Evolutionary conservation across 306 rosid genomes (phyloP), one percentile per base, ranked within the genome.

Genomic region (Malus sylvestris): DNA sequence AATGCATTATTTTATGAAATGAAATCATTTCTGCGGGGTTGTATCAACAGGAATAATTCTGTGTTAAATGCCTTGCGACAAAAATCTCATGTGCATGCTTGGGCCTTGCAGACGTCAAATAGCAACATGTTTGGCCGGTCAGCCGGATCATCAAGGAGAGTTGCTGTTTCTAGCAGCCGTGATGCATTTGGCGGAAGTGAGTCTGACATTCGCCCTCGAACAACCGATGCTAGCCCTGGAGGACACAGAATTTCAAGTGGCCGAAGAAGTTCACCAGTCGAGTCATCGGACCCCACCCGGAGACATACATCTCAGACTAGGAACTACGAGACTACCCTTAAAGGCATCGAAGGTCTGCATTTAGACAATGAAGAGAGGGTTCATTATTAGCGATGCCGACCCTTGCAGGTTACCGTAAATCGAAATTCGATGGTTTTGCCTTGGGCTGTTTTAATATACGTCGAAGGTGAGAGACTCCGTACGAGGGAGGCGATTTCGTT

Each of bases 101-200:
- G 75, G 40, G 9, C 53, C 57, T 35, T 82, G 89, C 93, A 94
- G 97, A 73, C 87, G 72, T 67, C 89, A 68, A 77, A 78, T 61
- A 60, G 90, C 76, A 90, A 86, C 76, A 79, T 77, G 11, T 64
- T 87, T 81, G 97, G 96, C 61, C 90, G 89, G 73, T 83, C 98
- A 25, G 83, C 93, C 81, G 98, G 96, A 76, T 88, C 97, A 75
- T 82, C 93, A n/a, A 88, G 97, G 86, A 93, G 93, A 60, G 94
- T 85, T 62, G 96, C 91, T 69, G 89, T 84, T 78, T 88, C 98
- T 67, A 61, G 93, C 86, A 86, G 93, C 73, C 90, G 93, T 4
- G 96, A 93, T 22, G 93, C 95, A 64, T 86, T 85, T 71, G 79
- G 77, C 70, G 88, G 90, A 74, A 84, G 90, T n/a, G 98, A 93